Percentiles rank a stretch among this genome's conserved stretches.
Conservation (phyloP, 768 basidiomycete species). For the Mycena metata region DNA sequence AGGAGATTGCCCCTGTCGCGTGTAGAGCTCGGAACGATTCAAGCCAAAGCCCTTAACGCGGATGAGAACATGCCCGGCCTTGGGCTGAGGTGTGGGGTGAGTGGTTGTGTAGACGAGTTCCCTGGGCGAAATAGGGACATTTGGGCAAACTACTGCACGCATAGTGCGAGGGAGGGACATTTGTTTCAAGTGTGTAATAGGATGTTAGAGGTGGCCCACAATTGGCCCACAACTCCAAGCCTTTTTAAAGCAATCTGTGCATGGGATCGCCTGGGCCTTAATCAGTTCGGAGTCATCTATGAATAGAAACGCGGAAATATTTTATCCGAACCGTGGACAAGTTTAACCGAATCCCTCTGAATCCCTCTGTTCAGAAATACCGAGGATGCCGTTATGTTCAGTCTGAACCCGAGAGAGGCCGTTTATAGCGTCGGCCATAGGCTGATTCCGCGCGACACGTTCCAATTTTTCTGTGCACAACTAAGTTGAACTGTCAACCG, state of each 20-base stretch:
- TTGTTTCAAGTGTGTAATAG: not conserved
- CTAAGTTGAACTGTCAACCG: too few relatives aligned
- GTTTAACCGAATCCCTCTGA: slow-evolving; percentile 15
- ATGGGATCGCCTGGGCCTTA: too few relatives aligned
- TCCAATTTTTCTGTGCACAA: too few relatives aligned
- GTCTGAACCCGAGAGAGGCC: too few relatives aligned
- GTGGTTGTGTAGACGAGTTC: slow-evolving; percentile 39
- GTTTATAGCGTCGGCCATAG: too few relatives aligned
- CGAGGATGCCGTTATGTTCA: too few relatives aligned
- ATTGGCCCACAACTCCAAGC: not conserved
- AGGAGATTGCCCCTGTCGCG: slow-evolving; percentile 40
- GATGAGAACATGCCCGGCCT: slow-evolving; percentile 42
- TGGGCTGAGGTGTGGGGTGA: slow-evolving; percentile 39
- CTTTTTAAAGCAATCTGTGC: not conserved
- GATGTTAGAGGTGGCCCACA: not conserved
- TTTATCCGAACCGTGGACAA: slow-evolving; percentile 3
- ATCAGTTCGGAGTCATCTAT: not conserved
- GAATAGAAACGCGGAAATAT: slow-evolving; percentile 6
- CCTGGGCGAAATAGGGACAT: slow-evolving; percentile 39
- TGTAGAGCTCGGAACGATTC: slow-evolving; percentile 44
- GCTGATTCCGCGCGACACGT: too few relatives aligned
- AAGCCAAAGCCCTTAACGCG: slow-evolving; percentile 40
- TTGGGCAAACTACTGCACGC: slow-evolving; percentile 44
- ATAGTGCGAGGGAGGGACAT: slow-evolving; percentile 36
- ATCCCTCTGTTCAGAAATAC: too few relatives aligned